Evolutionary conservation across 202 grass and related monocot species (phyloP).

Genomic region (Schoenoplectus triqueter): DNA sequence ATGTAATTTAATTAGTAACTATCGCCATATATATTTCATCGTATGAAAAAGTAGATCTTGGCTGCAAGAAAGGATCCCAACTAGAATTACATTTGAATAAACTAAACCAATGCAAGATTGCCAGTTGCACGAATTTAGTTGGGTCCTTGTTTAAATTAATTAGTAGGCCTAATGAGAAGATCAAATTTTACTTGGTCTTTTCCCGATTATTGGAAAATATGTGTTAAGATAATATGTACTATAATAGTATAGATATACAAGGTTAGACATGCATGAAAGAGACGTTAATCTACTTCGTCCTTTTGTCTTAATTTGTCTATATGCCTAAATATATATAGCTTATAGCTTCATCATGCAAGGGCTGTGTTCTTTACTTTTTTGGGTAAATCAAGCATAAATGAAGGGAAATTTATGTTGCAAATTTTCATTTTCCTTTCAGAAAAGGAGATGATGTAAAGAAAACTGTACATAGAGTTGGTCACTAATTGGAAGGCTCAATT

Average conservation of each 20-base stretch:
- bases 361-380: not conserved
- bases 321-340: not conserved
- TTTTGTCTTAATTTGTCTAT: not conserved
- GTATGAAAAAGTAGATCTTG: constrained; percentile 15
- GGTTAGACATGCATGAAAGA: constrained; percentile 13
- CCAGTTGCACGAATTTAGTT: not conserved
- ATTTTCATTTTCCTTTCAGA: not conserved
- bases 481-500: too few relatives aligned
- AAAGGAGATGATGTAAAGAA: not conserved
- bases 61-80: not conserved
- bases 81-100: not conserved
- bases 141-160: constrained; percentile 1
- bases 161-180: not conserved
- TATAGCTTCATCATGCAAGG: too few relatives aligned
- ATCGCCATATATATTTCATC: not conserved
- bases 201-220: constrained; percentile 6
- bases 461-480: too few relatives aligned
- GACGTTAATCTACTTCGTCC: constrained; percentile 3
- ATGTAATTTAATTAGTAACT: not conserved
- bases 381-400: too few relatives aligned
- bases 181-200: not conserved
- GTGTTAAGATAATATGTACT: not conserved
- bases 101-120: not conserved
- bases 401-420: not conserved
- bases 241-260: not conserved